Base-by-base conservation (phyloP, 768 basidiomycete species). In the Boletellus sp. region DNA sequence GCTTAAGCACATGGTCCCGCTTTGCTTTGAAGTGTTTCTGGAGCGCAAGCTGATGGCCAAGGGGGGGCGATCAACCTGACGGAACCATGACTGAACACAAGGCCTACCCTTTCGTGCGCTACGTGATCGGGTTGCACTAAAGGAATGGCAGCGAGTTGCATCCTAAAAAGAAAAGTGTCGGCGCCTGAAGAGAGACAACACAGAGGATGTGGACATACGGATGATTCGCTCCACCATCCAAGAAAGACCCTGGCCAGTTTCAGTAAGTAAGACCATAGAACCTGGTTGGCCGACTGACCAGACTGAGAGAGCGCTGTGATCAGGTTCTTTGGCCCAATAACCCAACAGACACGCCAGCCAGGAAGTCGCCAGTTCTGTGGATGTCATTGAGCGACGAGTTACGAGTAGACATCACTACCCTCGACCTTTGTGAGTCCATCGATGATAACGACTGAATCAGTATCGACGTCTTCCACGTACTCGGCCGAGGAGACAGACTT, bases 261-360 rank as follows among this genome's bases (percentile, higher is more conserved):
- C 41, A 56, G 55, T 12, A 47, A 23, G n/a, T 26, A 17, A 37
- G 12, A 12, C 22, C 6, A 13, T 3, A 37, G 2, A 17, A 22
- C 42, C 24, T 13, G 34, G 23, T 20, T 19, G 36, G 6, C 20
- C 19, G 11, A 66, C 70, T 39, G 52, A 72, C 87, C 90, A 20
- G 88, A 87, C 63, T 97, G 94, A n/a, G 89, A 90, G 36, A 97
- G 79, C 1, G 94, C 94, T 8, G 85, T 84, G 56, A 96, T 77
- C 39, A 96, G 65, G 65, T 90, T 87, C 71, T 87, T 92, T 15
- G 94, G 94, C 1, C 92, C 94, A 19, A 95, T 65, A 28, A 96
- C 92, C 94, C 89, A 92, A 71, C 91, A 94, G 35, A 94, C 74
- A 56, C 94, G 80, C 92, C 92, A 97, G 32, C 94, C 94, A 9